Evolutionary conservation across 805 yeast species (phyloP), one percentile per base, ranked within the genome.

Genomic region (Pichia membranifaciens): DNA sequence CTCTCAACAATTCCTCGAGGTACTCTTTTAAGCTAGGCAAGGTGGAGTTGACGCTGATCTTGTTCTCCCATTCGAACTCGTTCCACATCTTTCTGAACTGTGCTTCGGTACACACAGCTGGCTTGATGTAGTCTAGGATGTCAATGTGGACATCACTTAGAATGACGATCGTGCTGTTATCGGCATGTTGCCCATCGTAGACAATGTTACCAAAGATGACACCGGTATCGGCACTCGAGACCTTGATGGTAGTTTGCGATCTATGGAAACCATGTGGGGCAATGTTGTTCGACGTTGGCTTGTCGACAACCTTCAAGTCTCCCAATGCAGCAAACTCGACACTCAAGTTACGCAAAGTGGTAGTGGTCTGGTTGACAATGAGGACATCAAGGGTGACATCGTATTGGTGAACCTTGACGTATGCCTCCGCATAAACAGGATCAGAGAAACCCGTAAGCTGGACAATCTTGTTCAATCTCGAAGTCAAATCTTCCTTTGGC

Each of bases 11-110:
- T 58, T 78, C 82, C 50, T 82, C 84, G 65, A 93, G 73, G 67
- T 87, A 93, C 41, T 79, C 86, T 61, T 83, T 82, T 60, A 95
- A 75, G 1, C 87, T 69, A 29, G 76, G 65, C 53, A 82, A 72
- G 45, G 73, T 75, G 2, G 95, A 80, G 56, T 84, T 82, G 63
- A 93, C 86, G 51, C 90, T 86, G 57, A 93, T 90, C 73, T 93
- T 93, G 73, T 93, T 93, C 69, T 93, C 99, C 99, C 99, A 93
- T 70, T 93, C 99, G 64, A 95, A 93, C 65, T 90, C 97, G 65
- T 89, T 88, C 99, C 99, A 93, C 98, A 90, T 91, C 59, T 82
- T 78, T 62, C 99, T 85, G 85, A 93, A 93, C 56, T 79, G 84
- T 39, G 82, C 79, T 68, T 91, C 98, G 15, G 89, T 72, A 65